Evolutionary conservation across 345 rosid genomes (phyloP), one percentile per base, ranked within the genome.

Genomic region (Aegle marmelos): DNA sequence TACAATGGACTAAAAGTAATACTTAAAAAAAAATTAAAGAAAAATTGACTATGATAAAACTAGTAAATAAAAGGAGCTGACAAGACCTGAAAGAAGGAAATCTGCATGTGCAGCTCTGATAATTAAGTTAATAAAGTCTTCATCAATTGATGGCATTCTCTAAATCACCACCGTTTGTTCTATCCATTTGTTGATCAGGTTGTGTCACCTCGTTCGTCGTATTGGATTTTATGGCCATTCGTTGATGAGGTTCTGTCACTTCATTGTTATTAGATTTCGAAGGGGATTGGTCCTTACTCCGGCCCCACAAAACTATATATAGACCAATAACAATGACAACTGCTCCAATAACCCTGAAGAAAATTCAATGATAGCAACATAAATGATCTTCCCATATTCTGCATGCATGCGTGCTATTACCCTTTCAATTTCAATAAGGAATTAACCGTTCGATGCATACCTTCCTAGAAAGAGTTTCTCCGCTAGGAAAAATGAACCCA

Each of bases 231-330:
- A 41, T 22, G 11, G n/a, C 31, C 78, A 48, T 70, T 48, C 56
- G 63, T 17, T 54, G 9, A 58, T 53, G 48, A 2, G 36, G 9
- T 41, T 21, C 31, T 24, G 66, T 37, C 31, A 17, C 36, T 45
- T 83, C 64, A 10, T 78, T 72, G n/a, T 25, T 64, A 39, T 48
- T 31, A 57, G 31, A 34, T 33, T 61, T 27, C 24, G 83, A 56
- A 60, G 57, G 58, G 25, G 71, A 56, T 73, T 82, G 79, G 82
- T 94, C 97, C 78, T 88, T 89, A 81, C 90, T 86, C 70, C 91
- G 90, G 7, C 97, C 97, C 98, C 97, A 94, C 34, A 94, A 80
- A 48, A 93, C 92, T 14, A 89, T 69, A 34, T 94, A 92, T 16
- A 94, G 83, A 11, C 98, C 98, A 24, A 81, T 61, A 4, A 91